Evolutionary conservation across 1,139 yeast species (phyloP), one percentile per base, ranked within the genome.

Genomic region (Geotrichum candidum): DNA sequence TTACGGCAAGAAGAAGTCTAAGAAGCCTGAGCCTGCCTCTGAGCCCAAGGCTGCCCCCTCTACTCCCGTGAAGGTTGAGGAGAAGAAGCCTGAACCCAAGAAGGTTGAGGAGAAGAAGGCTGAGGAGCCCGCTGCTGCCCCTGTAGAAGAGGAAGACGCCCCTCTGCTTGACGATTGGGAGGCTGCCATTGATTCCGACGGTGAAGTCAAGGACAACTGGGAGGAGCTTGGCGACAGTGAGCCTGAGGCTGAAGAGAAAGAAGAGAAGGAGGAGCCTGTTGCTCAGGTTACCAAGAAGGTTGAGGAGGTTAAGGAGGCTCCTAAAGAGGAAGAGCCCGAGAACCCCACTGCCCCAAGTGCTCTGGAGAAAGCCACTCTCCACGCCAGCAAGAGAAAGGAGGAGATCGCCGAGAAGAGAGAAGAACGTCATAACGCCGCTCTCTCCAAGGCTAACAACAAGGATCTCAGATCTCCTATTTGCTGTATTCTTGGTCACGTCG

Each of bases 401-500:
- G 71, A 70, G 63, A 72, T 77, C 56, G 76, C 73, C 51, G 74
- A 73, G 61, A 76, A 73, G 66, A 76, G 78, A 31, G 77, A 73
- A 55, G 75, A 74, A 64, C 75, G 79, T 56, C 69, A 73, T 59
- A 72, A 70, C 60, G 76, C 74, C 66, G 82, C 80, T 5, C 61
- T 73, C 60, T 77, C 75, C 10, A 69, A 69, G 67, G 77, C 78
- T 25, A 68, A 71, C 41, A 65, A 68, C 54, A 69, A 71, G 60
- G 72, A 94, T 70, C 79, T 94, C 72, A 96, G 99, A 78, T 95
- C 99, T 65, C 99, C 99, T 67, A 94, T 94, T 74, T 94, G 99
- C 77, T 92, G 97, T 87, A 95, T 94, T 73, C 84, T 94, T 77
- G 99, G 99, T 74, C 99, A 94, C 80, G 99, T 94, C 76, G 99